These are phyloP conservation scores for Syzygium oleosum DNA, from an alignment of 345 rosid genomes.

Conservation along the genomic window DNA sequence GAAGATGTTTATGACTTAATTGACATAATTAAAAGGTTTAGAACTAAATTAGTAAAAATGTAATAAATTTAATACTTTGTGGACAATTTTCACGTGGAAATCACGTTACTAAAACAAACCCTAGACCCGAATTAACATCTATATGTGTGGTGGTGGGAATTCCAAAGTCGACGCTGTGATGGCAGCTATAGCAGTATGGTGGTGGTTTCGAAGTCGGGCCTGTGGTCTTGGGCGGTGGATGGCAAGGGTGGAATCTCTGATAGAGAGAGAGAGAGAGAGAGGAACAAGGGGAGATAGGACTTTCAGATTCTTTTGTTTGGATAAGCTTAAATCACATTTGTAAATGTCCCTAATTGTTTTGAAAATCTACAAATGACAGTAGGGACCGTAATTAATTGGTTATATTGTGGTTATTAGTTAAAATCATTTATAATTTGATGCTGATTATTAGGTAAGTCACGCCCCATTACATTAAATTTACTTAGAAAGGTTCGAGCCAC, in stretches of 20 bases:
- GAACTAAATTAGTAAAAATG: too few species aligned
- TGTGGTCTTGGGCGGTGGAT: background rate
- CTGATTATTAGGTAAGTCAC: background rate
- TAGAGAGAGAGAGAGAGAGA: background rate
- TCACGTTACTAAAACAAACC: background rate
- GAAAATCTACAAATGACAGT: background rate
- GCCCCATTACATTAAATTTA: background rate
- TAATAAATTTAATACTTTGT: too few species aligned
- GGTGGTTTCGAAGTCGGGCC: background rate
- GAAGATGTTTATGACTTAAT: too few species aligned
- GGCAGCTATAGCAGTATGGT: background rate
- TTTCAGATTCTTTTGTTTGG: background rate
- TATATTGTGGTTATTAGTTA: background rate
- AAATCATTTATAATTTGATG: background rate
- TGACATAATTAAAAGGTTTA: too few species aligned
- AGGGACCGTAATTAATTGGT: fast-evolving
- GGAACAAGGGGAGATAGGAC: background rate
- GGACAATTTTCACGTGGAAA: too few species aligned
- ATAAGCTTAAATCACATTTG: background rate
- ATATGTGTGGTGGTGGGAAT: background rate
- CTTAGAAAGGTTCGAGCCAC: background rate
- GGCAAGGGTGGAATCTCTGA: background rate
- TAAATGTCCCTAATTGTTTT: background rate
- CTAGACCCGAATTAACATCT: background rate
- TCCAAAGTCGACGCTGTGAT: background rate